Percentiles rank a stretch among this genome's conserved stretches.
Evolutionary conservation across 2,329 filamentous ascomycete species (phyloP).

Genomic region (Alternaria panax): DNA sequence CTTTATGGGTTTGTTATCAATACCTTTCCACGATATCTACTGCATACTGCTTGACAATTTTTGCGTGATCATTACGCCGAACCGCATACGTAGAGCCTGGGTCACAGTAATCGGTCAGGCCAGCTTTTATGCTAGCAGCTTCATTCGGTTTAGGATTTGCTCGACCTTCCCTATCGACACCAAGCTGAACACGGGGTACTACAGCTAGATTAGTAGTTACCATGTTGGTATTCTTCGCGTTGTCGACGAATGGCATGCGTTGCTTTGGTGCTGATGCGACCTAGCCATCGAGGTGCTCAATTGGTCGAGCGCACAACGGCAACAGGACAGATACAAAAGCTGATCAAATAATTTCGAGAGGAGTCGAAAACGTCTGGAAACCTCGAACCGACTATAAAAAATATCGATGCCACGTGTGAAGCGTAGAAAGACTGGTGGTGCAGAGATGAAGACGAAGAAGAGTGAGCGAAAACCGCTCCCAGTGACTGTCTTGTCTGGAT

Average conservation of each 20-base stretch:
- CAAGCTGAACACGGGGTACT: constrained; percentile 3
- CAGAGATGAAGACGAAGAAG: constrained; percentile 17
- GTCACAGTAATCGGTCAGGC: background rate
- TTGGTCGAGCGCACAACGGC: constrained; percentile 33
- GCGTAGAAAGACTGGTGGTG: constrained; percentile 24
- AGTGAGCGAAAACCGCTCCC: constrained; percentile 54
- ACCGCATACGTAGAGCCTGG: background rate
- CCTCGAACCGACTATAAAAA: background rate
- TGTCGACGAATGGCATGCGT: constrained; percentile 16
- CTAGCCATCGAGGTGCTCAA: constrained; percentile 43
- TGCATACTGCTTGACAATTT: background rate
- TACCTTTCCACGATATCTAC: background rate
- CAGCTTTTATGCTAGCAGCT: background rate
- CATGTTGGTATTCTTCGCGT: background rate
- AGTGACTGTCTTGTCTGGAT: constrained; percentile 68
- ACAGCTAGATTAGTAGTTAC: background rate
- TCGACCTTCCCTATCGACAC: background rate
- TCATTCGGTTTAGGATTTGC: background rate
- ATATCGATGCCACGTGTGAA: constrained; percentile 30
- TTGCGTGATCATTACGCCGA: background rate
- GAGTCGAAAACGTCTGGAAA: background rate
- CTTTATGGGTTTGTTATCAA: background rate
- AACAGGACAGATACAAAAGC: constrained; percentile 28
- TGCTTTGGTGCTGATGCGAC: constrained; percentile 39
- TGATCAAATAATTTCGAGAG: constrained; percentile 6